Evolutionary conservation across 306 rosid genomes (phyloP), one percentile per base, ranked within the genome.

Genomic region (Pachyrhizus erosus): DNA sequence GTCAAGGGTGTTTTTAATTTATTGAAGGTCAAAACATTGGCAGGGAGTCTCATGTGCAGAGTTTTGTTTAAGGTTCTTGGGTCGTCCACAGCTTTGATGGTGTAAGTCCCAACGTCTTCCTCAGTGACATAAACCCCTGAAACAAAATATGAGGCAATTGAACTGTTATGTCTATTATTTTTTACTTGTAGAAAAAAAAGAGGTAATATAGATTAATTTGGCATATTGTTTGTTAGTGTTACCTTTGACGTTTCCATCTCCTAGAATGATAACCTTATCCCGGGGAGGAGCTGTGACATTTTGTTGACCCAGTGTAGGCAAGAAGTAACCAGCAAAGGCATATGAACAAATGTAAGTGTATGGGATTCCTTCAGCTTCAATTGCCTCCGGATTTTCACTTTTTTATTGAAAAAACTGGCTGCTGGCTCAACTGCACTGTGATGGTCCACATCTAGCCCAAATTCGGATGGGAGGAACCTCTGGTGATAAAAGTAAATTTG

Each of bases 241-340:
- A 88, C 89, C 87, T 83, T 78, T 62, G 61, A 79, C 80, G 23
- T 88, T 76, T 77, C 89, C 87, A 75, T 88, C 87, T 52, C 91
- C 91, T 1, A 73, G 86, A 80, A 88, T 39, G 70, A 83, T 72
- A 4, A 88, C 86, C 58, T 73, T 86, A 11, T 85, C 87, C 0
- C 91, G 46, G 0, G 89, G 86, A 40, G 89, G 87, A 29, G 51
- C 82, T 0, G 84, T 88, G 46, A 27, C 84, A 85, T 80, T 46
- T 23, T 14, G 67, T 27, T 83, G 87, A 31, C 48, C 83, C 6
- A 88, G 40, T 2, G 75, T 80, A 9, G 76, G 76, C n/a, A 84
- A 46, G 26, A 81, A 81, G 61, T 80, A 76, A 0, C 73, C 82
- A 20, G 84, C 76, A 42, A 87, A 81, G 39, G 68, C 84, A 52